Conservation (phyloP, 2,329 filamentous ascomycete species). For the Byssothecium circinans region DNA sequence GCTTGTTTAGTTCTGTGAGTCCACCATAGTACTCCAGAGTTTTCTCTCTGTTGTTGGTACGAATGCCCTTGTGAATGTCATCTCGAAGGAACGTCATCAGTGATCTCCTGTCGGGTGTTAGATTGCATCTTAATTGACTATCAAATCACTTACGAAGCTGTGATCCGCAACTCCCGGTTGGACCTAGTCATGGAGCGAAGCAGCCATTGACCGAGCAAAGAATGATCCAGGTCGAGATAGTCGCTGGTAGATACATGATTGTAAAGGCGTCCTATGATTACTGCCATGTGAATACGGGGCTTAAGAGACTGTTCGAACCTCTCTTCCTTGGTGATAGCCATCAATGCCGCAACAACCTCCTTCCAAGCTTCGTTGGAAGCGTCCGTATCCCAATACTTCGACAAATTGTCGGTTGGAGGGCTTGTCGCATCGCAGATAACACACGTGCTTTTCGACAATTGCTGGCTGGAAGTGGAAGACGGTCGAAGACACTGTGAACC, state of each 20-base stretch:
- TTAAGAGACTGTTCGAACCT: conserved; percentile 34
- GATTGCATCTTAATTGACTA: neutral
- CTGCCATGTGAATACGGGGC: conserved; percentile 35
- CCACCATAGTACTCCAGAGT: conserved; percentile 71
- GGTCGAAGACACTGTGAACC: conserved; percentile 26
- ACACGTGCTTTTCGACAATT: conserved; percentile 22
- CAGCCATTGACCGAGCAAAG: conserved; percentile 75
- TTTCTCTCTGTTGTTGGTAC: conserved; percentile 67
- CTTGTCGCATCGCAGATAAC: conserved; percentile 26
- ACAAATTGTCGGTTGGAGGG: neutral
- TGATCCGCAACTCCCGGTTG: conserved; percentile 78
- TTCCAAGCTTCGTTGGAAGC: conserved; percentile 34
- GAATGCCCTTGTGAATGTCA: conserved; percentile 50
- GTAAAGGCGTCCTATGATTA: conserved; percentile 64
- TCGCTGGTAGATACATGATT: conserved; percentile 63
- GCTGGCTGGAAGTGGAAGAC: neutral
- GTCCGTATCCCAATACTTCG: conserved; percentile 29
- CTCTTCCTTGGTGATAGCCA: conserved; percentile 31
- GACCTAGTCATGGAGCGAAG: conserved; percentile 81
- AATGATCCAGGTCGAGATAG: conserved; percentile 68
- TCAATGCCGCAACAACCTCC: conserved; percentile 32
- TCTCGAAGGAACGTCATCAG: conserved; percentile 66
- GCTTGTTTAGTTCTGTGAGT: conserved; percentile 68
- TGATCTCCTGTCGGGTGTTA: conserved; percentile 54
- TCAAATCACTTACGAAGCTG: conserved; percentile 62